A percentile compares a stretch with the other conserved stretches of the same genome.
These are phyloP conservation scores for Byssoonygena ceratinophila DNA, from an alignment of 2,329 filamentous ascomycete species.

Conservation along the genomic window DNA sequence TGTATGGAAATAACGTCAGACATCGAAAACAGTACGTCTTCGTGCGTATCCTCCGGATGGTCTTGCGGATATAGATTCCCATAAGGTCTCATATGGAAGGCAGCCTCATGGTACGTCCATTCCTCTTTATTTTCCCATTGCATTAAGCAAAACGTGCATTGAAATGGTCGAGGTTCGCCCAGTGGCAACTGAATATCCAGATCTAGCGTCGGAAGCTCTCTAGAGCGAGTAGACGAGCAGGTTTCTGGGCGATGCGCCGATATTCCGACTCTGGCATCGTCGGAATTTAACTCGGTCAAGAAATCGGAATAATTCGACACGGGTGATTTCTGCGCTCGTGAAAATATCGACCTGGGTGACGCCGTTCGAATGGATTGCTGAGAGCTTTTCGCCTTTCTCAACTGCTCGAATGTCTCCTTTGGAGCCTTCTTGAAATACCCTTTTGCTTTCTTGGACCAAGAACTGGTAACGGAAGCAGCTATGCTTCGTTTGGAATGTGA, in stretches of 20 bases:
- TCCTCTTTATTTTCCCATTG: constrained; percentile 11
- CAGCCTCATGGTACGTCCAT: constrained; percentile 12
- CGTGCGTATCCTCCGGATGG: neutral
- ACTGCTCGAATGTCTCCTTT: neutral
- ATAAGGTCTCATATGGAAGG: constrained; percentile 10
- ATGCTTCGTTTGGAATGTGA: constrained; percentile 10
- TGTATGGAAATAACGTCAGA: constrained; percentile 6
- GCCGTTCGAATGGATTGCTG: constrained; percentile 8
- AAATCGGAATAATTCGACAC: constrained; percentile 8
- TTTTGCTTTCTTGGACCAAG: constrained; percentile 9
- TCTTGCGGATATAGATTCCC: neutral
- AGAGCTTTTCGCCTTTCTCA: neutral
- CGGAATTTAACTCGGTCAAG: neutral
- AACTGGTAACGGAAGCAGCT: constrained; percentile 7
- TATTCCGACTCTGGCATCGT: neutral
- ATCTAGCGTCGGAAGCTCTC: constrained; percentile 5
- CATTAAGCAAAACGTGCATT: constrained; percentile 14
- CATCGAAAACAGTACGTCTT: constrained; percentile 7
- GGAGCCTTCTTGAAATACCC: neutral
- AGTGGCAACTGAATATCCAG: constrained; percentile 4
- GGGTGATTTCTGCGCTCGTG: constrained; percentile 8
- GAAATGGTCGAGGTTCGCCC: constrained; percentile 9
- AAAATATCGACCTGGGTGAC: constrained; percentile 8
- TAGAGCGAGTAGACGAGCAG: neutral
- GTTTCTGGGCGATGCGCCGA: neutral